Evolutionary conservation across 2,329 filamentous ascomycete species (phyloP), one percentile per base, ranked within the genome.

Genomic region (Diaporthe capsici): DNA sequence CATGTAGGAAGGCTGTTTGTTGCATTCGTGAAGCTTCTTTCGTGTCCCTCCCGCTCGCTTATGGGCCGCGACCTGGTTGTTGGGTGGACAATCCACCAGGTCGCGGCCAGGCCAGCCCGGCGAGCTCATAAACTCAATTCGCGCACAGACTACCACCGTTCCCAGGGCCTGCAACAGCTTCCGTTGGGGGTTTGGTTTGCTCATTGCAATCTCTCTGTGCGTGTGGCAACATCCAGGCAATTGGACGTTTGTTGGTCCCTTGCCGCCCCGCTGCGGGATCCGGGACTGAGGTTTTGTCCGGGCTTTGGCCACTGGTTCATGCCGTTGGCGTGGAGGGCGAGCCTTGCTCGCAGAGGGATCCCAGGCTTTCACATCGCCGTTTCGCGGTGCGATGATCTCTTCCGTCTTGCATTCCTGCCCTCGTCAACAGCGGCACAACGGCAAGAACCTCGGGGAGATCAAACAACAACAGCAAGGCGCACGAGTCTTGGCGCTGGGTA

Each of bases 1-100:
- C 65, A 55, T 39, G 61, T 22, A 31, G 15, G 65, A 70, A 70
- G 65, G 65, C 47, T 70, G 65, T 70, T 70, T 70, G 65, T 70
- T 34, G 15, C 65, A 70, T 70, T 70, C 49, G 9, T 70, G 65
- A 70, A 70, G 49, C 65, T 55, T 70, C 65, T 70, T 70, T 70
- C n/a, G 47, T 70, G 15, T 70, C 49, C 65, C 65, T 70, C 34
- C 65, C 65, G 65, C 65, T 70, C 65, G 65, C 65, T 70, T 70
- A 70, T 13, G 47, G 65, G 65, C 49, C 34, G n/a, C 47, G 49
- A 53, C 65, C 65, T 55, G 65, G 65, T 70, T 70, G 65, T 70
- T 70, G 65, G 65, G 65, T 70, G 47, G 49, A 25, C 65, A 70
- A 31, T 70, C 65, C 65, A 39, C 7, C n/a, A 58, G 51, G 49